Percentiles rank a stretch among this genome's conserved stretches.
Conservation (phyloP, 2,329 filamentous ascomycete genomes). For the Thelonectria rubi region DNA sequence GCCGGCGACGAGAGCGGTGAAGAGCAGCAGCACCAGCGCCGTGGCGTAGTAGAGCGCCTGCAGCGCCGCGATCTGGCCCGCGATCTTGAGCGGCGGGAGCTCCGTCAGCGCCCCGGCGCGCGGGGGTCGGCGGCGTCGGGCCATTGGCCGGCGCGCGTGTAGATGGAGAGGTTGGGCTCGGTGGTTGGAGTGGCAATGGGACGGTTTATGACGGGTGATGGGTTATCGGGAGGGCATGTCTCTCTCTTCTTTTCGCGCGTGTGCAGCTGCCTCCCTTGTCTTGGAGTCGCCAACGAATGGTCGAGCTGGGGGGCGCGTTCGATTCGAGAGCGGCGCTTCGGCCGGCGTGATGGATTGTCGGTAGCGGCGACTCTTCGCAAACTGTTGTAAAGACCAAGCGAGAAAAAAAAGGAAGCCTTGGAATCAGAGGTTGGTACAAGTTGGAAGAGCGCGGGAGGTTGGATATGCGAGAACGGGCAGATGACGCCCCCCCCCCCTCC, state of each 20-base stretch:
- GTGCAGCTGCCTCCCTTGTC: slow-evolving; percentile 2
- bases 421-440: too few relatives aligned
- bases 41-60: slow-evolving; percentile 65
- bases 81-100: slow-evolving; percentile 68
- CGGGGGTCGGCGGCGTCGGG: slow-evolving; percentile 65
- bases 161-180: background rate
- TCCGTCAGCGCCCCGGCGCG: slow-evolving; percentile 68
- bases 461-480: slow-evolving; percentile 21
- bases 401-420: too few relatives aligned
- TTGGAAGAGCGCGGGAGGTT: too few relatives aligned
- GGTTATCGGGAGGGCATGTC: slow-evolving; percentile 37
- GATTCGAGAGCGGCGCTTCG: too few relatives aligned
- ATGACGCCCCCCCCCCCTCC: too few relatives aligned
- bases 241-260: slow-evolving; percentile 21
- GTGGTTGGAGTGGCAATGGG: background rate
- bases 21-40: slow-evolving; percentile 63
- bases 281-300: slow-evolving; percentile 9
- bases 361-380: too few relatives aligned
- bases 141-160: slow-evolving; percentile 49
- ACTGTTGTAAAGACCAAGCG: too few relatives aligned
- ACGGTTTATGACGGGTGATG: background rate
- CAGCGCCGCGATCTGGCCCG: slow-evolving; percentile 65
- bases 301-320: background rate
- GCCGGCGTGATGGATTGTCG: too few relatives aligned
- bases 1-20: slow-evolving; percentile 68